A percentile compares a stretch with the other conserved stretches of the same genome.
Conservation (phyloP, 2,329 filamentous ascomycete species). For the Microdochium bolleyi region DNA sequence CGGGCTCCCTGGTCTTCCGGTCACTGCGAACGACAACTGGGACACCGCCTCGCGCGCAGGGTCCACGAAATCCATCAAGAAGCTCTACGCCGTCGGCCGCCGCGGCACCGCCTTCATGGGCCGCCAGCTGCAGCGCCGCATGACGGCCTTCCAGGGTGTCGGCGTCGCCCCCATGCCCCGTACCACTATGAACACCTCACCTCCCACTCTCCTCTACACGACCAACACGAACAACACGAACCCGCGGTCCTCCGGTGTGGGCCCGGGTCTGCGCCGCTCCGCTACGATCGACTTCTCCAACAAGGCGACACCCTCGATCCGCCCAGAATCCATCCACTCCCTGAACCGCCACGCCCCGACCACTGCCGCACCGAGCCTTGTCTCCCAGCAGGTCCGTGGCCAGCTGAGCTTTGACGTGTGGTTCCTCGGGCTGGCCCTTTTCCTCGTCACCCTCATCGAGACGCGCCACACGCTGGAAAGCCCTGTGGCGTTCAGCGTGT, state of each 20-base stretch:
- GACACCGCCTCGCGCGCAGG: slow-evolving; percentile 8
- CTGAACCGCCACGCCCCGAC: slow-evolving; percentile 7
- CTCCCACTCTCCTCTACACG: slow-evolving; percentile 5
- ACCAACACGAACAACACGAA: not conserved
- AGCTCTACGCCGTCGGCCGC: slow-evolving; percentile 9
- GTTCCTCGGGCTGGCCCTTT: slow-evolving; percentile 53
- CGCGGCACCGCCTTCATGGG: slow-evolving; percentile 19
- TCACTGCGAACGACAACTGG: slow-evolving; percentile 8
- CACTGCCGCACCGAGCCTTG: slow-evolving; percentile 25
- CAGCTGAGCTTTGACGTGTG: slow-evolving; percentile 62
- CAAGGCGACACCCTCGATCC: not conserved
- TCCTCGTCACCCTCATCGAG: slow-evolving; percentile 54
- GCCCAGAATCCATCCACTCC: slow-evolving; percentile 9
- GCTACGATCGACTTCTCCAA: slow-evolving; percentile 9
- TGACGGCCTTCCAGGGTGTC: slow-evolving; percentile 34
- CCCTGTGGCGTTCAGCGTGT: slow-evolving; percentile 46
- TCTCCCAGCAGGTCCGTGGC: slow-evolving; percentile 50
- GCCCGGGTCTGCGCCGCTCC: slow-evolving; percentile 7
- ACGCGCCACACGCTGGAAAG: slow-evolving; percentile 42
- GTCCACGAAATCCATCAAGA: slow-evolving; percentile 10
- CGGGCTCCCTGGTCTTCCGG: slow-evolving; percentile 4
- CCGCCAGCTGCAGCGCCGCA: slow-evolving; percentile 24
- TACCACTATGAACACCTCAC: slow-evolving; percentile 13
- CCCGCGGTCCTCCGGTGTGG: not conserved
- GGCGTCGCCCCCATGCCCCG: slow-evolving; percentile 21